Evolutionary conservation across 2,329 filamentous ascomycete species (phyloP), one percentile per base, ranked within the genome.

Genomic region (Alternaria sp.): DNA sequence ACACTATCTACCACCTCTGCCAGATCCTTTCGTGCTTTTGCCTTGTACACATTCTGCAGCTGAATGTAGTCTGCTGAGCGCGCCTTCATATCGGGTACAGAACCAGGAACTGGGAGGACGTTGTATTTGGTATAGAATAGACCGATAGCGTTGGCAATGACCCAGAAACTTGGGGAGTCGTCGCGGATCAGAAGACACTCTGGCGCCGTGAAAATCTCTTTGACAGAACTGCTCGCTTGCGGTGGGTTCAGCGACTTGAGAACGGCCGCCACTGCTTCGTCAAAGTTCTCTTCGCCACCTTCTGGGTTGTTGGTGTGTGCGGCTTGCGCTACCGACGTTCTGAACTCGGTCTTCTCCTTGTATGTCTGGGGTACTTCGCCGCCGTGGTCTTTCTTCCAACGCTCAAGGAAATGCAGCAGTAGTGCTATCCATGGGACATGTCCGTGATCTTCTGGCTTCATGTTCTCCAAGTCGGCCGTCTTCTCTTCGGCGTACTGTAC

Each of bases 81-180:
- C 3, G 95, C 93, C 82, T 99, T 99, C 95, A 99, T 99, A 78
- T 99, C 95, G 2, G 96, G 95, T 2, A 99, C 83, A 3, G 90
- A 89, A 12, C 95, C 96, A 0, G 94, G 90, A 0, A 99, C 83
- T 16, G 95, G 95, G 5, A 99, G 85, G 28, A 90, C 85, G 8
- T 85, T 81, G 74, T 97, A 88, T 56, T 87, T 87, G 10, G 86
- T 79, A 77, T 94, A 90, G 78, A 99, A 99, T 20, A 85, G 75
- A 62, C 89, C 89, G 57, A 98, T 85, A 0, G 94, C 94, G 57
- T 89, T 85, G 9, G 92, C 91, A 68, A 97, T 94, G 62, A 94
- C 81, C 95, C 96, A 99, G 81, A 99, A 98, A 59, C 86, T 87
- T 0, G 91, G 83, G 0, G 85, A 85, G 60, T 79, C 71, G 11